A percentile compares a stretch with the other conserved stretches of the same genome.
Conservation (phyloP, 352 stramenopile genomes). For the Thalassiosira livingstoniorum region DNA sequence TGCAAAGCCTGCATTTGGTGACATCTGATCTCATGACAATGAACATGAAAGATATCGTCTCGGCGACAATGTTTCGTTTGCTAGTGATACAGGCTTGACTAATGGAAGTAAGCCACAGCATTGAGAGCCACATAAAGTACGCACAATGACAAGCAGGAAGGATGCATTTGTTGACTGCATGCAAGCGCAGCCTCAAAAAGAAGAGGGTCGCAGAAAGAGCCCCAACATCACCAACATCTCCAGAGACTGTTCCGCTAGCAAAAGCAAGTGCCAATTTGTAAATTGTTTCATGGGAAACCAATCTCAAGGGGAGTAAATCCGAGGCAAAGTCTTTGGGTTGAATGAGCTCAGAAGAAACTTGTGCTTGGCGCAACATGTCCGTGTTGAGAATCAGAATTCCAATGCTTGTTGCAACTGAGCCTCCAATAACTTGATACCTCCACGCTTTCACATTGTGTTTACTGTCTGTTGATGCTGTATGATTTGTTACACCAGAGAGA, state of each 20-base stretch:
- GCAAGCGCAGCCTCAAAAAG: not conserved
- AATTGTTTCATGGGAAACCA: not conserved
- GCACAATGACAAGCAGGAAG: not conserved
- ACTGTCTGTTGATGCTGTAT: not conserved
- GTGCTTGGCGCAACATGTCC: not conserved
- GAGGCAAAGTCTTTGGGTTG: not conserved
- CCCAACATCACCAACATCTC: not conserved
- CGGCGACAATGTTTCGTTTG: not conserved
- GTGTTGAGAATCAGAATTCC: not conserved
- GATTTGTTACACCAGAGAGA: slow-evolving; percentile 12
- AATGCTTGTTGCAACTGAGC: not conserved
- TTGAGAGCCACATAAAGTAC: not conserved
- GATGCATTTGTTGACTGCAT: not conserved
- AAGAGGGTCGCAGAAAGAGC: not conserved
- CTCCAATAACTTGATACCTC: not conserved
- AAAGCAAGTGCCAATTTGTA: not conserved
- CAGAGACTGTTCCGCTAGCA: not conserved
- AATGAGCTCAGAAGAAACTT: not conserved
- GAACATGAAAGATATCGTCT: not conserved
- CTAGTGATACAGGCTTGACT: not conserved
- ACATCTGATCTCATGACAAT: not conserved
- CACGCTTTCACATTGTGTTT: not conserved
- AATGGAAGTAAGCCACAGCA: not conserved
- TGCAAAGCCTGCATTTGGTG: not conserved
- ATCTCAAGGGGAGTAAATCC: not conserved